Evolutionary conservation across 257 asterid species (phyloP), one percentile per base, ranked within the genome.

Genomic region (Voacanga thouarsii): DNA sequence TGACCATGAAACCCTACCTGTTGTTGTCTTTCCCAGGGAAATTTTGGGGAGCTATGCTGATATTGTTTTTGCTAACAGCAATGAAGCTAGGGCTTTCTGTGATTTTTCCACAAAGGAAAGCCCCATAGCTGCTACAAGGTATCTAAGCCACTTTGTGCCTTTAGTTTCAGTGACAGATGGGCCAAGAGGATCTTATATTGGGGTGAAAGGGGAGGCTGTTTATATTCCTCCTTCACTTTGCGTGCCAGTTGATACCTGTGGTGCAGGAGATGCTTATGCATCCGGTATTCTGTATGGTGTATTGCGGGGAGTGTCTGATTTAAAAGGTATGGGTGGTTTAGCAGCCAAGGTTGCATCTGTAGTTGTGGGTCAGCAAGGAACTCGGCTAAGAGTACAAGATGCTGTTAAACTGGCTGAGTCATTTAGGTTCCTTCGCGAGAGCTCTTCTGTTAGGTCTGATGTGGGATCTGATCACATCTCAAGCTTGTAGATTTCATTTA

Each of bases 211-310:
- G 80, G 98, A 93, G 80, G 96, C 93, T 19, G 82, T 93, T 16
- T 95, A 89, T 79, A 85, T 95, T 72, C 99, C 98, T 77, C 97
- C 99, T n/a, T 84, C 96, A 23, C 96, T 91, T 7, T 95, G 99
- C 72, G 85, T 75, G 66, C 91, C 98, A 0, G 83, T 88, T 33
- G 99, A 95, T 79, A 95, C 98, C 53, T 95, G 99, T 85, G 99
- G 99, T 55, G 99, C 99, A 44, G 99, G 99, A 68, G 99, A 95
- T 87, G 99, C 98, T 50, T 95, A 95, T 78, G 99, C 99, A 65
- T 90, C 99, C 14, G 99, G 99, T 75, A 83, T 95, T 66, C 86
- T 95, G 78, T 95, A 95, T 72, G 94, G 98, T 66, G 51, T 95
- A 50, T 82, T 89, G 47, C 85, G 84, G 12, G 97, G 96, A 0